Evolutionary conservation across 352 stramenopile species (phyloP).

Genomic region (Phytopythium litorale): DNA sequence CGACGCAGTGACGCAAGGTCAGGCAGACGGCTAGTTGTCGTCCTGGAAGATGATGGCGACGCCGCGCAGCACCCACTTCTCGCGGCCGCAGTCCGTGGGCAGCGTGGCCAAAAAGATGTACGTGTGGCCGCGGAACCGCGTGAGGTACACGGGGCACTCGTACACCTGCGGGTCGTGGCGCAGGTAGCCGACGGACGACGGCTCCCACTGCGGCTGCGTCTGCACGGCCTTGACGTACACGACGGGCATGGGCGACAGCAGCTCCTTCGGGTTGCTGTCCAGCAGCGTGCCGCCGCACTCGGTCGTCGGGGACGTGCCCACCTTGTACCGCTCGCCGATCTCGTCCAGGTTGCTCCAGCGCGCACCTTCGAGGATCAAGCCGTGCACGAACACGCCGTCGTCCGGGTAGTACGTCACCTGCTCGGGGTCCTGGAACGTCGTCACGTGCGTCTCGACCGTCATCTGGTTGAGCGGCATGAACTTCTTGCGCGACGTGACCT

Average conservation of each 20-base stretch:
- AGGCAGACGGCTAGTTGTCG: constrained; percentile 75
- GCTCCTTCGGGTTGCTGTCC: constrained; percentile 95
- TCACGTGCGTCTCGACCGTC: constrained; percentile 95
- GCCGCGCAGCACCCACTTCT: constrained; percentile 94
- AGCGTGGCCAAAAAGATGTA: constrained; percentile 97
- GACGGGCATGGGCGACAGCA: constrained; percentile 91
- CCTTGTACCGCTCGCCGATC: constrained; percentile 84
- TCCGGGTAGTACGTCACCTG: constrained; percentile 79
- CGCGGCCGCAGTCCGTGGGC: constrained; percentile 85
- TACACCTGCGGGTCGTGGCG: constrained; percentile 91
- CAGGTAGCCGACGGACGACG: constrained; percentile 94
- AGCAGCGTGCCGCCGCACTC: constrained; percentile 87
- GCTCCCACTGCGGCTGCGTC: constrained; percentile 92
- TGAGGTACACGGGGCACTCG: constrained; percentile 97
- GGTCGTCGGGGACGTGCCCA: constrained; percentile 78
- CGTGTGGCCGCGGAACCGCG: constrained; percentile 94
- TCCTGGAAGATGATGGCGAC: constrained; percentile 95
- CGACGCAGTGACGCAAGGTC: too few species aligned
- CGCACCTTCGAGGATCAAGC: constrained; percentile 95
- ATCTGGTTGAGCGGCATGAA: constrained; percentile 94
- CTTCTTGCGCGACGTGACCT: constrained; percentile 92
- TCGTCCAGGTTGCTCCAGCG: constrained; percentile 90
- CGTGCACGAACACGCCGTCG: constrained; percentile 94
- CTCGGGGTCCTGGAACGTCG: constrained; percentile 88
- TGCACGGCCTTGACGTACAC: constrained; percentile 96